Evolutionary conservation across 192 early-diverging fungal genomes (phyloP), one percentile per base, ranked within the genome.

Genomic region (Coemansia sp.): DNA sequence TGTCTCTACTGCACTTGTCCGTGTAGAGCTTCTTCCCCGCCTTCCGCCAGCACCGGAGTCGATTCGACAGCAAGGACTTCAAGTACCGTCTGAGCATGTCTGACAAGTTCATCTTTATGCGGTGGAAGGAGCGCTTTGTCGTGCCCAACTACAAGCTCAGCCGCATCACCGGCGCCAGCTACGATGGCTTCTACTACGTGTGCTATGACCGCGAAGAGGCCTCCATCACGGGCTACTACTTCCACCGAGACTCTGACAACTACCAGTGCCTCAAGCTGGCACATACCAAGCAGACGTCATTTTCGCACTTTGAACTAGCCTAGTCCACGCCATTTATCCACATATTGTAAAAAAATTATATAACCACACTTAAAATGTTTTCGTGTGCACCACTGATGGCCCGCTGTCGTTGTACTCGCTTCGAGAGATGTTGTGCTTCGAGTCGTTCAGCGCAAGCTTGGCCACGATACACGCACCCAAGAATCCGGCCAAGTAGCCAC

Each of bases 351-450:
- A 29, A 60, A 12, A 59, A 43, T 44, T 15, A 55, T 31, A 40
- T 24, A 24, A 24, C 24, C 24, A 24, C 24, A 6, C 13, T 46
- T 65, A 85, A 38, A 71, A 80, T 0, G 74, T 61, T 75, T 94
- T 94, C 44, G 88, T 88, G 73, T 93, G 91, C 38, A 91, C 84
- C 33, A 91, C 88, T 46, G 89, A 87, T 4, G 95, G 96, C 16
- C 96, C 96, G 69, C 85, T 79, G 52, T 97, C 93, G 80, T 97
- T 97, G 78, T 98, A 98, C 79, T 98, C 96, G 24, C 89, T 86
- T 82, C 94, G 89, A 49, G 86, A 88, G 66, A 92, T 87, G 76
- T 90, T 90, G 79, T 91, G 87, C 51, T 86, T 88, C 29, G 88
- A 77, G 63, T 91, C 89, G 22, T 86, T 81, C 80, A 93, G 87